Base-by-base conservation (phyloP, 495 filamentous ascomycete genomes). In the Penicillium riverlandense region DNA sequence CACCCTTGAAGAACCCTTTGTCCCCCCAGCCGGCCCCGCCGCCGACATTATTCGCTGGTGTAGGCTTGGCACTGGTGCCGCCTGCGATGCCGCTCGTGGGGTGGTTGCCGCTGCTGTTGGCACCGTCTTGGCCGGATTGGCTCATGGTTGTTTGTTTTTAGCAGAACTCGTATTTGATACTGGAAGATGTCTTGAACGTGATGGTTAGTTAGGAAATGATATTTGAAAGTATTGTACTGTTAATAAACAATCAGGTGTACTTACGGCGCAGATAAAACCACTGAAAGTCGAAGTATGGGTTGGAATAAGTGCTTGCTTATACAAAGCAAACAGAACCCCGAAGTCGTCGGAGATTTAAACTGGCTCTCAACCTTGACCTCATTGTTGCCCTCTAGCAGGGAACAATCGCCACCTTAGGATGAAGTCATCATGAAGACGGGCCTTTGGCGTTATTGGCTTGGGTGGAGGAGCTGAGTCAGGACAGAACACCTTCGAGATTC, bases 1-100 rank as follows among this genome's bases (percentile, higher is more conserved):
- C 61, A 29, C 58, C 54, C 38, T 55, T 55, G 14, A 29, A 16
- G 31, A 52, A 57, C 7, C 45, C 37, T 14, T 34, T 37, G 35
- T 59, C 57, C 3, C 60, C 62, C 50, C 48, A 49, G 12, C 49
- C 47, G 10, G 32, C 11, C 12, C 50, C 55, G 9, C 48, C 56
- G 29, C 51, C 49, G 40, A 40, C 43, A 37, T 63, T 60, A 51
- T 68, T 67, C 13, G 66, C 66, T 10, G 64, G 58, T 0, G 63
- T 66, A 8, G 64, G 62, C 6, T 41, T 9, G 12, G 54, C 40
- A 36, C 62, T 49, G 35, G 57, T 43, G 29, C 64, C 64, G 39
- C 64, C 62, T 1, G 50, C 37, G 36, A 55, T 54, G 28, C 57
- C 38, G 4, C 44, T 47, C 12, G 49, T 37, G 11, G 41, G 45